Base-by-base conservation (phyloP, 768 basidiomycete species). In the Lepiota brunneoincarnata region DNA sequence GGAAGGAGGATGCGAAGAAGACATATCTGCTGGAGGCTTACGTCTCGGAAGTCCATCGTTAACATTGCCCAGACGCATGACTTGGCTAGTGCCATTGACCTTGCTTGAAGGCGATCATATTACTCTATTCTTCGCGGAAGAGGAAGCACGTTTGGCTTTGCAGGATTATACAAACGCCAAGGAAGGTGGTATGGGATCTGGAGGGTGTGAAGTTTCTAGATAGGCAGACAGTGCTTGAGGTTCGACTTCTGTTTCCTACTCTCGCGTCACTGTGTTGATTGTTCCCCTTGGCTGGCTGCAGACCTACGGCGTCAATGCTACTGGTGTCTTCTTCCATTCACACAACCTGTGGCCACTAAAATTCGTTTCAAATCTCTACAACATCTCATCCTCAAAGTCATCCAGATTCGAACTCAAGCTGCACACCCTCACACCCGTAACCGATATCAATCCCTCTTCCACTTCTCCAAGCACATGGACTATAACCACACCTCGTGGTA, bases 341-440 rank as follows among this genome's bases (percentile, higher is more conserved):
- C 67, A 83, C 63, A 93, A 91, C 58, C 67, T 92, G 23, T 93
- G 85, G 84, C 89, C 89, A 0, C 78, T 85, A 62, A 94, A 93
- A 62, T 75, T 91, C n/a, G 88, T 91, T 48, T 84, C 87, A 0
- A 72, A 79, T 41, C 67, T 91, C 6, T 90, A 79, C 60, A 23
- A 21, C 51, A 43, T 49, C 15, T 38, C 58, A 6, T 34, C 50
- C 17, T 63, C 70, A 1, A 58, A 58, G 2, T 31, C 37, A 17
- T 20, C 37, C n/a, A 61, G 60, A 6, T 67, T 81, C 49, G 61
- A 75, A 6, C 71, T 94, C 11, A 60, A 62, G 0, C 69, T 94
- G 14, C 86, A 91, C 65, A 93, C 92, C 0, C 79, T 79, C 58
- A 90, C 91, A 0, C 86, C 89, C 0, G 90, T 85, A 24, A 81